Conservation (phyloP, 148 eudicot species). For the Rhododendron williamsianum region DNA sequence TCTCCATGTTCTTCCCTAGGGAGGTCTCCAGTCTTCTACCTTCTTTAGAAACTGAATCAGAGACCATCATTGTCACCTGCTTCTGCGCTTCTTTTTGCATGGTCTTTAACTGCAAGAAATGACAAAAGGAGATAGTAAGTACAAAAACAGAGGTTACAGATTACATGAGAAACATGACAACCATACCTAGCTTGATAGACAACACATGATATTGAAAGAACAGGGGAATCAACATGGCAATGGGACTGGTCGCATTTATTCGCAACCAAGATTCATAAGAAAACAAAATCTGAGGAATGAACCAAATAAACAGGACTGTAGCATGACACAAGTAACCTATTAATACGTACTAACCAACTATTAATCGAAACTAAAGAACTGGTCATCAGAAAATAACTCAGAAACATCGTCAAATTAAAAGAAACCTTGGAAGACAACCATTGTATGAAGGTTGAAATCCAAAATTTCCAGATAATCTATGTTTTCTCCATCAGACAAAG, state of each 20-base stretch:
- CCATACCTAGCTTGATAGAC: not conserved
- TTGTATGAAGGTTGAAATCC: not conserved
- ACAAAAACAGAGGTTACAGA: not conserved
- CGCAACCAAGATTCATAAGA: not conserved
- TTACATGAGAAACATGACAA: not conserved
- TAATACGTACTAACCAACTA: not conserved
- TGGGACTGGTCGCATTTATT: not conserved
- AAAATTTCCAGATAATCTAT: not conserved
- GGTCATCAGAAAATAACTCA: not conserved
- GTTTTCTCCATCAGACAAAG: not conserved
- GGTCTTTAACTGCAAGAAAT: conserved; percentile 44
- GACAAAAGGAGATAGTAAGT: not conserved
- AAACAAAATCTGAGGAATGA: not conserved
- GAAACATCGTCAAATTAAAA: not conserved
- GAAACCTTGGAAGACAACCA: not conserved
- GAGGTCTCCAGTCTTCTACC: conserved; percentile 73
- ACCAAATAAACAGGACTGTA: not conserved
- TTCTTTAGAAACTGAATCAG: conserved; percentile 69
- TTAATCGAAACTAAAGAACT: not conserved
- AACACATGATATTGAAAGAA: not conserved
- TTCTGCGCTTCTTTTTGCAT: conserved; percentile 74
- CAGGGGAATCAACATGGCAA: not conserved
- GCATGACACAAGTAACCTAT: not conserved
- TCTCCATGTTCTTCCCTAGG: conserved; percentile 68
- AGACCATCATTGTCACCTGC: conserved; percentile 46